These are phyloP conservation scores for Leishmania tropica DNA, from an alignment of 208 protist species.

Conservation along the genomic window DNA sequence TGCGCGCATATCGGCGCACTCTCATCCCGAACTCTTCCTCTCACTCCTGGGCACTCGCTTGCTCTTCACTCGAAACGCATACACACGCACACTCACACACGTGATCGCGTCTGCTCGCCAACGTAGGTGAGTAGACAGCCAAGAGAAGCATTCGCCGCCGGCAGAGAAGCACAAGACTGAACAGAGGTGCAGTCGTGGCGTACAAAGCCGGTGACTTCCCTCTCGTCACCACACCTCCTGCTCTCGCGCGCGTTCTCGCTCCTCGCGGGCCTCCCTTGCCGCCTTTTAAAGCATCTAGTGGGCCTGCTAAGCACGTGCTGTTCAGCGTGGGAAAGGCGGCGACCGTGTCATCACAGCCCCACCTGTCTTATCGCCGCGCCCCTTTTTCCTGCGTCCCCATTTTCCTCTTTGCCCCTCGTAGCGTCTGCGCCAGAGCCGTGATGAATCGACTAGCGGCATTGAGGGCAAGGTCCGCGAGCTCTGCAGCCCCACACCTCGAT, in stretches of 20 bases:
- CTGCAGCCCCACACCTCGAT: neutral
- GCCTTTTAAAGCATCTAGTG: neutral
- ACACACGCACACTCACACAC: conserved; percentile 1
- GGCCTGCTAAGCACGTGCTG: neutral
- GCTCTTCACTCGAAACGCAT: neutral
- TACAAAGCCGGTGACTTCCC: neutral
- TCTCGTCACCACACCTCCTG: neutral
- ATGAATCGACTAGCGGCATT: neutral
- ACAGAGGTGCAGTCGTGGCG: neutral
- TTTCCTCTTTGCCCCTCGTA: neutral
- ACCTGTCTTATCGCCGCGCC: too few relatives aligned
- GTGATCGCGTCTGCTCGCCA: neutral
- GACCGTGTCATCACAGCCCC: neutral
- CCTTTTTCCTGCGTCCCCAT: neutral
- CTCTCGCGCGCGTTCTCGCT: neutral
- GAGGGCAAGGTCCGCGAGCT: neutral
- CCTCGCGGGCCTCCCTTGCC: neutral
- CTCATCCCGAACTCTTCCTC: neutral
- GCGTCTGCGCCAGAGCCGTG: neutral
- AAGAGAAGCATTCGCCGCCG: neutral
- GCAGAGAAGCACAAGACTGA: neutral
- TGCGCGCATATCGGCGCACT: neutral
- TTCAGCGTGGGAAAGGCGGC: neutral
- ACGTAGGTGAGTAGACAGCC: neutral
- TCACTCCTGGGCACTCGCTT: neutral